Percentiles rank a stretch among this genome's conserved stretches.
phyloP scores from a whole-genome alignment of 2,329 filamentous ascomycete genomes.

The Lasiodiplodia gonubiensis region DNA sequence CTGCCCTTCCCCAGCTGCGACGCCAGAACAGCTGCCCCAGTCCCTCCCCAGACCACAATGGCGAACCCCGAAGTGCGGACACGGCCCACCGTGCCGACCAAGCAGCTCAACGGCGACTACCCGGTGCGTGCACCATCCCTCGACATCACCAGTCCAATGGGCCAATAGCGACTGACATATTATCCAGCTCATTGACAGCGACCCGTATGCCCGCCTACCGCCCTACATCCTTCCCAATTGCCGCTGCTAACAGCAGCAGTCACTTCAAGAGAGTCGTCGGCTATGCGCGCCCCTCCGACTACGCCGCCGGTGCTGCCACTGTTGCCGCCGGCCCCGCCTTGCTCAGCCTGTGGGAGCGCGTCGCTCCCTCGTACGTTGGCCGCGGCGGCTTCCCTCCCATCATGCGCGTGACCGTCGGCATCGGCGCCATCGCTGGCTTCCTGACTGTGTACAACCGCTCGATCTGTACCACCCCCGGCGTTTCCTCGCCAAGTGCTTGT shows the following conservation, averaged over 20 bases:
- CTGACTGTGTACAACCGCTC: conserved; percentile 86
- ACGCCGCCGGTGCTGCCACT: conserved; percentile 70
- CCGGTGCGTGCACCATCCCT: conserved; percentile 68
- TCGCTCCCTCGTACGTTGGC: conserved; percentile 83
- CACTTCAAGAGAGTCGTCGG: conserved; percentile 88
- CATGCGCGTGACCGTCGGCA: conserved; percentile 76
- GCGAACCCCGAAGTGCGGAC: conserved; percentile 28
- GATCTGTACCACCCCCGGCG: conserved; percentile 65
- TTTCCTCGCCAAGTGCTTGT: conserved; percentile 62
- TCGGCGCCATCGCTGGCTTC: conserved; percentile 80
- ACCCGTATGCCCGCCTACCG: conserved; percentile 72
- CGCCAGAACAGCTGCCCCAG: not conserved
- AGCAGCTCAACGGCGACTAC: conserved; percentile 81
- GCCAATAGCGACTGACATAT: conserved; percentile 37
- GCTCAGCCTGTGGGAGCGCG: conserved; percentile 79
- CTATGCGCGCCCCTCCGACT: conserved; percentile 88
- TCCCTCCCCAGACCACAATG: conserved; percentile 15
- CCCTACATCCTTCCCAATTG: conserved; percentile 25
- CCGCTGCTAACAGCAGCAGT: conserved; percentile 52
- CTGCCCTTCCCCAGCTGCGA: conserved; percentile 10
- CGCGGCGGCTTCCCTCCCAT: conserved; percentile 81
- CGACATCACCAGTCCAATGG: conserved; percentile 37
- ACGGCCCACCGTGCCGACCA: conserved; percentile 69
- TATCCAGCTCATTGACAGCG: conserved; percentile 92
- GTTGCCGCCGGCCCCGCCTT: conserved; percentile 75